Percentiles rank a stretch among this genome's conserved stretches.
These are phyloP conservation scores for Vigna unguiculata DNA, from an alignment of 306 rosid genomes.

Conservation along the genomic window DNA sequence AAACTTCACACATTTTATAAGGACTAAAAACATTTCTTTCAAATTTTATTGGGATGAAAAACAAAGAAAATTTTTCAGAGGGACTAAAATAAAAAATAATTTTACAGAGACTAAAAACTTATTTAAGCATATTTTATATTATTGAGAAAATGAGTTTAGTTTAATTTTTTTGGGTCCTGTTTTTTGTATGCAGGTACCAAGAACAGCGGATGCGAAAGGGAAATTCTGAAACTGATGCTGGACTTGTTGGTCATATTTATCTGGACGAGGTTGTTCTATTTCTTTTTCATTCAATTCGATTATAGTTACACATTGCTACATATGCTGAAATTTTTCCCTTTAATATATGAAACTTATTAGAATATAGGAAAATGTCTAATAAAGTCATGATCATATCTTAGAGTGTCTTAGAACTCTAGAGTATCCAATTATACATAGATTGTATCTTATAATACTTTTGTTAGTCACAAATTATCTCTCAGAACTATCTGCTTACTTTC, in stretches of 20 bases:
- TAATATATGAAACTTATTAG: not conserved
- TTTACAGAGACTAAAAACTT: too few relatives aligned
- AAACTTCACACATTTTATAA: too few relatives aligned
- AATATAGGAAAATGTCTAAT: not conserved
- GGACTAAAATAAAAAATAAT: too few relatives aligned
- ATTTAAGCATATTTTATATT: not conserved
- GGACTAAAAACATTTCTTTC: too few relatives aligned
- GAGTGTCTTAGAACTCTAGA: not conserved
- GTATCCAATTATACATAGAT: not conserved
- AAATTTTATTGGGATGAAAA: too few relatives aligned
- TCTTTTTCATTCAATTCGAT: conserved; percentile 29
- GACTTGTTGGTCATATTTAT: conserved; percentile 90
- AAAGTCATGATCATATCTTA: too few relatives aligned
- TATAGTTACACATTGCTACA: conserved; percentile 1
- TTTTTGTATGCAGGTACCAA: conserved; percentile 64
- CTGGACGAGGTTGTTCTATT: conserved; percentile 69
- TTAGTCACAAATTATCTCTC: not conserved
- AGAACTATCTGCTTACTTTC: not conserved
- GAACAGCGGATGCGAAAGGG: conserved; percentile 46
- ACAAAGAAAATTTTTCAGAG: too few relatives aligned
- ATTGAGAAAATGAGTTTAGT: not conserved
- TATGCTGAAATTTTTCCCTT: not conserved
- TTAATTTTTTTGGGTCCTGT: not conserved
- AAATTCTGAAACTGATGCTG: conserved; percentile 60
- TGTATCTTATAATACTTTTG: not conserved